phyloP scores from a whole-genome alignment of 2,329 filamentous ascomycete species.

The Lachnellula cervina region DNA sequence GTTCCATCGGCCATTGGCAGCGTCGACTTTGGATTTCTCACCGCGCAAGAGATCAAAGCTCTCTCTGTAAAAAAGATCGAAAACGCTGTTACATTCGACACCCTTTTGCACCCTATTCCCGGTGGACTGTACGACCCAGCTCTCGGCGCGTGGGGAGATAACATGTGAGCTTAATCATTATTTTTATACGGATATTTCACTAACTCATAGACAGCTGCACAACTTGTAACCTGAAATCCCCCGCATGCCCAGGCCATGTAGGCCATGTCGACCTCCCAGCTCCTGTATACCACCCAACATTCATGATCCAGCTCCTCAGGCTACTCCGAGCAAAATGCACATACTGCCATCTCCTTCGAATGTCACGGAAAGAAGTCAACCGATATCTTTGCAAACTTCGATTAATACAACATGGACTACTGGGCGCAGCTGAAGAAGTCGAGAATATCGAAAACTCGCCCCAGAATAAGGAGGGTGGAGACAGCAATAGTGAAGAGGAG shows the following conservation, averaged over 20 bases:
- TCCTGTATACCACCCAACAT: slow-evolving; percentile 92
- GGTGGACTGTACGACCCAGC: slow-evolving; percentile 91
- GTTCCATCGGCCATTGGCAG: slow-evolving; percentile 77
- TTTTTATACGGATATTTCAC: slow-evolving; percentile 1
- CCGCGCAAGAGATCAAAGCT: slow-evolving; percentile 73
- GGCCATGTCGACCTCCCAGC: slow-evolving; percentile 94
- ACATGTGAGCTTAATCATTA: slow-evolving; percentile 54
- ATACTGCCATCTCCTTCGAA: slow-evolving; percentile 83
- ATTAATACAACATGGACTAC: slow-evolving; percentile 76
- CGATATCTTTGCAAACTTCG: slow-evolving; percentile 78
- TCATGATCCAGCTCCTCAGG: slow-evolving; percentile 85
- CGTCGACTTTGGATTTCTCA: slow-evolving; percentile 86
- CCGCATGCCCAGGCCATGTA: slow-evolving; percentile 83
- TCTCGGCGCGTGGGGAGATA: slow-evolving; percentile 82
- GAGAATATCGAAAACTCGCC: slow-evolving; percentile 30
- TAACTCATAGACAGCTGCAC: slow-evolving; percentile 59
- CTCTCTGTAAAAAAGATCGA: slow-evolving; percentile 93
- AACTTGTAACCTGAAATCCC: slow-evolving; percentile 81
- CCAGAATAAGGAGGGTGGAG: slow-evolving; percentile 16
- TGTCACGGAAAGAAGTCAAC: slow-evolving; percentile 72
- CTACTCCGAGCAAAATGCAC: slow-evolving; percentile 82
- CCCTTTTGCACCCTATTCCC: slow-evolving; percentile 79
- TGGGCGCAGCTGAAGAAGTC: slow-evolving; percentile 59
- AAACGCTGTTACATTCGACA: slow-evolving; percentile 92
- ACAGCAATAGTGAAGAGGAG: slow-evolving; percentile 24